These are phyloP conservation scores for Pharus latifolius DNA, from an alignment of 176 grass and related monocot genomes.

Conservation along the genomic window DNA sequence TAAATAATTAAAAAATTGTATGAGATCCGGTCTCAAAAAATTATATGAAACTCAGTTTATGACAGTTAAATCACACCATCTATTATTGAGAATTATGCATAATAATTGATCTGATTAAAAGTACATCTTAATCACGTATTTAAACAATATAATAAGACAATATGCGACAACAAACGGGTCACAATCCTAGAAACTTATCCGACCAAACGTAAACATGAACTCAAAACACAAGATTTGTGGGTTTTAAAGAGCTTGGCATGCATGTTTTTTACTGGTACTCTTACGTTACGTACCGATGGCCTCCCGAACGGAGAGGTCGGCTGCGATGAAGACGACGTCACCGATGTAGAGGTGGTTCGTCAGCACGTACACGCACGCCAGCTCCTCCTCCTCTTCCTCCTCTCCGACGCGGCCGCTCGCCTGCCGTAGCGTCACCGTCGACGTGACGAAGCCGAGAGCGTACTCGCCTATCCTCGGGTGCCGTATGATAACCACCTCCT, in stretches of 20 bases:
- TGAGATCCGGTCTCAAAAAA: no score
- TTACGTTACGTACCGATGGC: conserved; percentile 83
- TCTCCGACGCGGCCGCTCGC: conserved; percentile 1
- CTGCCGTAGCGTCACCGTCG: conserved; percentile 40
- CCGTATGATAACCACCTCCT: conserved; percentile 74
- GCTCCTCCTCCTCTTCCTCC: no score
- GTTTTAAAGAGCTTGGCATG: not conserved
- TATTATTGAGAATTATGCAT: no score
- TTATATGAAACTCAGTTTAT: no score
- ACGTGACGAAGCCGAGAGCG: conserved; percentile 71
- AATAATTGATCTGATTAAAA: no score
- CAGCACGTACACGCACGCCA: conserved; percentile 60
- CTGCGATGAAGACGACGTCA: conserved; percentile 57
- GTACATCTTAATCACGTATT: no score
- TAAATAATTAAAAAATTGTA: no score
- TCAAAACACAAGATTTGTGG: not conserved
- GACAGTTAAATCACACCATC: no score
- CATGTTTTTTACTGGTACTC: not conserved
- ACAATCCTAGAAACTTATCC: no score
- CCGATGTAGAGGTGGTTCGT: conserved; percentile 80
- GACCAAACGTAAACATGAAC: no score
- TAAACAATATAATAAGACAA: not conserved
- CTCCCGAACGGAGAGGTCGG: conserved; percentile 59
- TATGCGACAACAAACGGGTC: no score
- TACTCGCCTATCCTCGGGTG: conserved; percentile 70